phyloP scores from a whole-genome alignment of 2,329 filamentous ascomycete genomes.

The Aspergillus tubingensis region DNA sequence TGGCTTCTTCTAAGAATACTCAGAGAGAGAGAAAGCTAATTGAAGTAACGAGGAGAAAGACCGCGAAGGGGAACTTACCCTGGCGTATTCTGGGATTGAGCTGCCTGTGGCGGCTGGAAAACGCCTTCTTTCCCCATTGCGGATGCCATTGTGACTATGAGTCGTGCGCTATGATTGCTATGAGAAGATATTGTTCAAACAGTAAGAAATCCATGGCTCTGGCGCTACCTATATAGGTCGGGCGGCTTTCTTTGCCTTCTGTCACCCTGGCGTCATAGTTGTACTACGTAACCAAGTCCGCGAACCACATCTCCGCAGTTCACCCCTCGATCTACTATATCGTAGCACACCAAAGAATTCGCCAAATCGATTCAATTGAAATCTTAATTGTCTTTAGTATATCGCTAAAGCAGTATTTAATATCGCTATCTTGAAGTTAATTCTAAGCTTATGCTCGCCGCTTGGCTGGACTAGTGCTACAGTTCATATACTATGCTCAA shows the following conservation, averaged over 20 bases:
- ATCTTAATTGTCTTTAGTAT: no score
- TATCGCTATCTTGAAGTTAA: no score
- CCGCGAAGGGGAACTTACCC: slow-evolving; percentile 22
- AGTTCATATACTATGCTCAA: no score
- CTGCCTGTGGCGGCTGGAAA: slow-evolving; percentile 25
- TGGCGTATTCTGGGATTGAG: slow-evolving; percentile 31
- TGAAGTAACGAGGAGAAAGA: no score
- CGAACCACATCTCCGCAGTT: background rate
- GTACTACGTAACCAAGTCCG: slow-evolving; percentile 10
- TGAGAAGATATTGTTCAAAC: background rate
- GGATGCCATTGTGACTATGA: slow-evolving; percentile 22
- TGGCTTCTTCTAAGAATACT: background rate
- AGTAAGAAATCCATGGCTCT: background rate
- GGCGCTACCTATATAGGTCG: background rate
- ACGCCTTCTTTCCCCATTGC: slow-evolving; percentile 25
- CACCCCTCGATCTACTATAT: background rate
- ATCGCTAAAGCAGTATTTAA: no score
- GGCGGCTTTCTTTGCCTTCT: background rate
- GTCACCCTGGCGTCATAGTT: slow-evolving; percentile 32
- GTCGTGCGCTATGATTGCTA: background rate
- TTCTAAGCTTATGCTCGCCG: no score
- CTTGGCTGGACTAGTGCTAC: no score
- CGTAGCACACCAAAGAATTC: background rate
- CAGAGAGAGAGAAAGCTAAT: background rate
- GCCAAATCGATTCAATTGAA: background rate